Evolutionary conservation across 345 rosid species (phyloP).

Genomic region (Brassica incana): DNA sequence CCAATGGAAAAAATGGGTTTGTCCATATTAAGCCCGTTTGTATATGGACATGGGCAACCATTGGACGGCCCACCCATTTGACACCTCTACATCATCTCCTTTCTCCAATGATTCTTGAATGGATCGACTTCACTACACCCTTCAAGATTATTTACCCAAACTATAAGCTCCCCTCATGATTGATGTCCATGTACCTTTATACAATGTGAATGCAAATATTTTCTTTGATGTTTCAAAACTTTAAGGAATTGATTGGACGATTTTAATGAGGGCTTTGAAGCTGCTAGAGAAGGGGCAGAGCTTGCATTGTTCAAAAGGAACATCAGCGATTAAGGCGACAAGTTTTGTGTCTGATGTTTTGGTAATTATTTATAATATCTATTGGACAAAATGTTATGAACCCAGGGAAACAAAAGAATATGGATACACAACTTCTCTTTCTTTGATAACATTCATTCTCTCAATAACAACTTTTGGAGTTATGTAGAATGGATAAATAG

Average conservation of each 20-base stretch:
- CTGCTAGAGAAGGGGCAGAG: slow-evolving; percentile 71
- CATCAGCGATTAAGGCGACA: slow-evolving; percentile 91
- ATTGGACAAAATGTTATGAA: background rate
- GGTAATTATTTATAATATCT: background rate
- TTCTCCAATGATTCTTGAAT: background rate
- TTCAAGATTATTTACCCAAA: background rate
- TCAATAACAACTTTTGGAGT: slow-evolving; percentile 9
- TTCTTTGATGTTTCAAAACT: slow-evolving; percentile 55
- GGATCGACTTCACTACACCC: background rate
- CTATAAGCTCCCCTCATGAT: background rate
- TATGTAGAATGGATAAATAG: background rate
- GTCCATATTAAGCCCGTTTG: no score
- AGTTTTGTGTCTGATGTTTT: slow-evolving; percentile 49
- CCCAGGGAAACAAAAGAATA: background rate
- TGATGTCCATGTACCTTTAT: slow-evolving; percentile 34
- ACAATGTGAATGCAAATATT: slow-evolving; percentile 81
- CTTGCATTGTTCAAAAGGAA: slow-evolving; percentile 85
- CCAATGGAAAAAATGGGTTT: no score
- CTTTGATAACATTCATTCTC: background rate
- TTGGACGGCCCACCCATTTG: no score
- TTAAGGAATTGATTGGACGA: slow-evolving; percentile 66
- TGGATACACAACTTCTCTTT: background rate
- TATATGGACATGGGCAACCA: no score
- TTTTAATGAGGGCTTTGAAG: slow-evolving; percentile 74
- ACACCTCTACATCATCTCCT: no score